Evolutionary conservation across 805 yeast species (phyloP), one percentile per base, ranked within the genome.

Genomic region (Barnettozyma pratensis): DNA sequence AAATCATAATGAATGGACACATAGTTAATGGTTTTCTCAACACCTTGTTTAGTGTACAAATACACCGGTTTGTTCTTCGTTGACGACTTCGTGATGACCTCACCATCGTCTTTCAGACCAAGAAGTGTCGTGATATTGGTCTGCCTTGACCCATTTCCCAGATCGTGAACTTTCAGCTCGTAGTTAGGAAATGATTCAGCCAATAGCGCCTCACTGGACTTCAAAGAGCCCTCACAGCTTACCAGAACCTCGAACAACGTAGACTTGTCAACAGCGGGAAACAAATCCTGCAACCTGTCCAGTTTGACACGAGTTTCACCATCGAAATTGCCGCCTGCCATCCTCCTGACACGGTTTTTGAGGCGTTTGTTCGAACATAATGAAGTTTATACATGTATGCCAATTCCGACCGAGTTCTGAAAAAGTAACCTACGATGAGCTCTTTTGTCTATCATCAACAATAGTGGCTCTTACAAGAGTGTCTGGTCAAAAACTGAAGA

Each of bases 21-120:
- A 53, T 79, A 80, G 1, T 83, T 80, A 3, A 81, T 49, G n/a
- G 70, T 56, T 27, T 65, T 45, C 51, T 74, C 73, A 4, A 84
- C 75, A 39, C 78, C 81, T 32, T 71, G 73, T 28, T 31, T 31
- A 11, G 8, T 31, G 34, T 31, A 31, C 34, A 31, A 31, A 11
- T 31, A 31, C 34, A 31, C 34, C 11, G 34, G 34, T 31, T 31
- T 31, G 34, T 31, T 8, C 8, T 31, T 31, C 19, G 19, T 19
- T 19, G 19, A 19, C 2, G 19, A 19, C 19, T 19, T 19, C 19
- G 19, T 19, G 19, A 19, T 19, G 19, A 2, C 19, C 34, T 31
- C 34, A 2, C 3, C 34, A 31, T 31, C 34, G 34, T 31, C 34
- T 1, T 31, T 31, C 34, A 8, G 11, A 11, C 34, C 34, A 31